A percentile compares a stretch with the other conserved stretches of the same genome.
Evolutionary conservation across 768 basidiomycete genomes (phyloP).

Genomic region (Rhodotorula kratochvilovae): DNA sequence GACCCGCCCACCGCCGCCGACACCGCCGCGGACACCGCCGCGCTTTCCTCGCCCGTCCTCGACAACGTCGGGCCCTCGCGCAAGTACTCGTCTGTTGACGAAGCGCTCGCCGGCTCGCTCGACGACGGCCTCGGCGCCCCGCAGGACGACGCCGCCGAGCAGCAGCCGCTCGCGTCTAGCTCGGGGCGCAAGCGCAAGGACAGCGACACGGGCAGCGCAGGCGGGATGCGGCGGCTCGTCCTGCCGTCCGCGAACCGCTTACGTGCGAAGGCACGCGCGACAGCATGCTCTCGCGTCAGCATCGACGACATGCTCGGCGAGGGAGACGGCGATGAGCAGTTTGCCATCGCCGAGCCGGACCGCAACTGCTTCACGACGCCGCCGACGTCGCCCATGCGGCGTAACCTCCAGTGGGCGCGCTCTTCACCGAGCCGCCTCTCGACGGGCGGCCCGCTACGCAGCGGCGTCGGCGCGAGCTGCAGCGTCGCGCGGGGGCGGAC

Average conservation of each 20-base stretch:
- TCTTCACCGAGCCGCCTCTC: slow-evolving; percentile 3
- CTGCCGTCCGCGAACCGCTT: slow-evolving; percentile 3
- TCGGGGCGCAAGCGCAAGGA: background rate
- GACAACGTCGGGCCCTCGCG: background rate
- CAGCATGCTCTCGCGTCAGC: background rate
- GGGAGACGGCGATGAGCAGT: background rate
- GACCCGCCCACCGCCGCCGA: too few species aligned
- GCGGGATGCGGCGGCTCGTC: slow-evolving; percentile 12
- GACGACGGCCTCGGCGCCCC: background rate
- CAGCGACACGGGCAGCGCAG: background rate
- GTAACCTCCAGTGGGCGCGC: background rate
- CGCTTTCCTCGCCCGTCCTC: too few species aligned
- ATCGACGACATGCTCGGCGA: background rate
- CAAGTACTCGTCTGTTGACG: too few species aligned
- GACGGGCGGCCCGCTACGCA: background rate
- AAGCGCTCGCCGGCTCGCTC: background rate
- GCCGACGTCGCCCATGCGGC: background rate
- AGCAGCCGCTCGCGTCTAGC: background rate
- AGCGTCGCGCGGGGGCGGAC: background rate
- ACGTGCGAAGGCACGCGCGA: background rate
- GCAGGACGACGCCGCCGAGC: too few species aligned
- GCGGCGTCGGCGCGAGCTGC: background rate
- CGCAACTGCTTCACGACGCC: background rate
- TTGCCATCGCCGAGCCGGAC: background rate
- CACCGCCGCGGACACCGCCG: too few species aligned